phyloP scores from a whole-genome alignment of 805 yeast genomes.

The Metschnikowia arizonensis region DNA sequence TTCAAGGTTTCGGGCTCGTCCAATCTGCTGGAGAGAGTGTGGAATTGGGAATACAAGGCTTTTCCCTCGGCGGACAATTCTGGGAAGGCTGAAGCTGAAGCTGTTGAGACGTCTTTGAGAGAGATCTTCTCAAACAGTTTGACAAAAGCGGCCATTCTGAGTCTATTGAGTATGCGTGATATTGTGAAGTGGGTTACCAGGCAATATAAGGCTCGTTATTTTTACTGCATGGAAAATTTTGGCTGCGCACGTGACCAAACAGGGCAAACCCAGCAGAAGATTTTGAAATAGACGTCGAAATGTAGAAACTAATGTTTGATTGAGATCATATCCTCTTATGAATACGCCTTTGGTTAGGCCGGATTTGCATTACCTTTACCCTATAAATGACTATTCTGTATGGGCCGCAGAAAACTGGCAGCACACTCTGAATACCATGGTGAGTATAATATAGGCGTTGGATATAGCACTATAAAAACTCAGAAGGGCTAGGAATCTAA shows the following conservation, averaged over 20 bases:
- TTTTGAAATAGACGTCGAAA: not conserved
- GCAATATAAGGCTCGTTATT: not conserved
- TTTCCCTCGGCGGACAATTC: slow-evolving; percentile 45
- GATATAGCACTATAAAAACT: no score
- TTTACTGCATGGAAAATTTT: slow-evolving; percentile 10
- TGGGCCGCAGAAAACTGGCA: not conserved
- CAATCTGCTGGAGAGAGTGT: slow-evolving; percentile 62
- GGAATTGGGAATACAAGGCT: slow-evolving; percentile 78
- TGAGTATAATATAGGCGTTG: no score
- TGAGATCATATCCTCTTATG: not conserved
- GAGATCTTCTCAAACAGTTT: slow-evolving; percentile 29
- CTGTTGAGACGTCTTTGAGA: slow-evolving; percentile 24
- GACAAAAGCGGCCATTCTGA: slow-evolving; percentile 30
- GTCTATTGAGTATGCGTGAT: slow-evolving; percentile 6
- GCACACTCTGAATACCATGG: not conserved
- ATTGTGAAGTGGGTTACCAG: not conserved
- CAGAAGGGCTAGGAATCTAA: not conserved
- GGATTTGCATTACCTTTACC: not conserved
- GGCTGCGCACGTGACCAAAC: slow-evolving; percentile 15
- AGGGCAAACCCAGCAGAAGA: not conserved
- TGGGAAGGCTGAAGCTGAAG: slow-evolving; percentile 23
- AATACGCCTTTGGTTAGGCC: not conserved
- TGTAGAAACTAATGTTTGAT: not conserved
- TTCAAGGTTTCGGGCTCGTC: slow-evolving; percentile 40
- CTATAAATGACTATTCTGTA: not conserved